Base-by-base conservation (phyloP, 768 basidiomycete genomes). In the Russula virescens region DNA sequence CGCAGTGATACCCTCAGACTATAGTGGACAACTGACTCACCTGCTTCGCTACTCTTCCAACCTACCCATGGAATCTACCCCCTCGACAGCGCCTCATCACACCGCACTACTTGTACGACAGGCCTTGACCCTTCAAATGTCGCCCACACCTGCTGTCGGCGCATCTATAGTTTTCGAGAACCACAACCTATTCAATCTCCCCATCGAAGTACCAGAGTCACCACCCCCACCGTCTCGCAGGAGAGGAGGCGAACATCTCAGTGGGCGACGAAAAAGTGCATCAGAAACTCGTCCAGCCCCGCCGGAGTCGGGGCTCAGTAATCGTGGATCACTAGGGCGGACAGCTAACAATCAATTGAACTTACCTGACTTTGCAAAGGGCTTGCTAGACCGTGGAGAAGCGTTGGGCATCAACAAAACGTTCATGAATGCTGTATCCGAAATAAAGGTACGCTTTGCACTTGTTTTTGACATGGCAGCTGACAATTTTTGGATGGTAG, bases 341-440 rank as follows among this genome's bases (percentile, higher is more conserved):
- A 47, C 49, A 69, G 70, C 62, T 19, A 60, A 53, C 8, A 68
- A 76, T 31, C 75, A 78, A 43, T 75, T 86, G 71, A 83, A 81
- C 38, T 73, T 88, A 21, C 83, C 89, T 23, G 92, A 93, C 68
- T 77, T 91, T 65, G 81, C 91, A 0, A 80, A 86, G 54, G 86
- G 88, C 23, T 73, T 93, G 53, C 68, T 91, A 63, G 89, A 93
- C 71, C 79, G 84, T 21, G 84, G 89, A 28, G 90, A 91, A 74
- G 88, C 82, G 63, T 74, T 91, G 31, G 88, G 89, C n/a, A 88
- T 91, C 63, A 92, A 92, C 72, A 89, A 85, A 73, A 89, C 88
- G 0, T 75, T 92, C 21, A 83, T 88, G 82, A 89, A 81, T 71
- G 90, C 90, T 0, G 86, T 93, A 3, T 82, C 86, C 6, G 91